Base-by-base conservation (phyloP, 2,329 filamentous ascomycete genomes). In the Aspergillus terreus region DNA sequence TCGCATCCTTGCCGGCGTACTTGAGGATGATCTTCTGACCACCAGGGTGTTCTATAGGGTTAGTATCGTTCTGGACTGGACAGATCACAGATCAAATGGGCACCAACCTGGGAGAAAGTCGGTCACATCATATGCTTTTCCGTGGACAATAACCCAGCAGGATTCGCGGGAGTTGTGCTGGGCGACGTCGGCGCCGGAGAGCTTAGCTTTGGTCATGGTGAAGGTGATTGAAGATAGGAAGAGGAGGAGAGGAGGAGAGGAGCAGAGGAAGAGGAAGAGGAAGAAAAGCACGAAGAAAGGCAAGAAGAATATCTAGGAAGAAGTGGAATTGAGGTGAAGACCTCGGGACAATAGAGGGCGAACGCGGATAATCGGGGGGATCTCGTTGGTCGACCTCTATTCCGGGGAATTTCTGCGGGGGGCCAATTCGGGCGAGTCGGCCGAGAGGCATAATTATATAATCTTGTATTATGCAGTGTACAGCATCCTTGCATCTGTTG, bases 1-100 rank as follows among this genome's bases (percentile, higher is more conserved):
- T 95, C 36, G 91, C 91, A 78, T 96, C 92, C 78, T 92, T 95
- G 63, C 92, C 91, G 27, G 92, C 92, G 74, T 96, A 96, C 76
- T 96, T 96, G 58, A 99, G 82, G 65, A 99, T 97, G 70, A 97
- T 95, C 68, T 92, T 94, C 59, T 85, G 81, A 35, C 90, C 92
- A 55, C 92, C 92, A 21, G 92, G 92, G 66, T 96, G 91, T 71
- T 95, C 90, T 85, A 60, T 14, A 15, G 17, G 23, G 7, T 19
- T 2, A 27, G 3, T 35, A 21, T 6, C 17, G 1, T 7, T 9
- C 10, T 46, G 14, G 14, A 44, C 42, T n/a, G 17, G 1, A 15
- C 11, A 12, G 33, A 4, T 15, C 19, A 12, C 25, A 14, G 12
- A 5, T 49, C 17, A 11, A 42, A 7, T 15, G 32, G 35, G 15